phyloP scores from a whole-genome alignment of 2,329 filamentous ascomycete species.

The Fusarium domesticum region DNA sequence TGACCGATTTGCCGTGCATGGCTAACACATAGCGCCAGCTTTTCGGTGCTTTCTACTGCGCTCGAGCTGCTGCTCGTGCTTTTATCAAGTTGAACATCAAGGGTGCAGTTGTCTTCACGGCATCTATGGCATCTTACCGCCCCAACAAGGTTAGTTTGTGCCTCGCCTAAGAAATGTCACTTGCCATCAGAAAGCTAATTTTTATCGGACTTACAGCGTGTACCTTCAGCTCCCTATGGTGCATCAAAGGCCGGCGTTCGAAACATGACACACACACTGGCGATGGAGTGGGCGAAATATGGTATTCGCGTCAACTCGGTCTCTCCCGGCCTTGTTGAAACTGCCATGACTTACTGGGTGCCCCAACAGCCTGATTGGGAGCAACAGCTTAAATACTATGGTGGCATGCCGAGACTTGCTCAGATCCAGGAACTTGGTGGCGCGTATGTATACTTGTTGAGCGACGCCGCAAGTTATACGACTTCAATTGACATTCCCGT shows the following conservation, averaged over 20 bases:
- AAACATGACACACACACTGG: constrained; percentile 40
- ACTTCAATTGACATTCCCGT: constrained; percentile 48
- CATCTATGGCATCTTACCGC: constrained; percentile 47
- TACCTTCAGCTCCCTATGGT: constrained; percentile 42
- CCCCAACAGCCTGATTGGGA: constrained; percentile 53
- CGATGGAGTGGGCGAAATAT: constrained; percentile 49
- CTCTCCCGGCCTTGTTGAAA: constrained; percentile 43
- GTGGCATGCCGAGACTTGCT: constrained; percentile 54
- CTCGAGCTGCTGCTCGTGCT: constrained; percentile 43
- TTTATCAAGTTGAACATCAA: constrained; percentile 36
- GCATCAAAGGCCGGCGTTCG: constrained; percentile 44
- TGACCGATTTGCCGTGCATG: no score
- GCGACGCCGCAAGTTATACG: constrained; percentile 50
- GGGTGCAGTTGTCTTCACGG: constrained; percentile 44
- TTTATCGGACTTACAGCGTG: constrained; percentile 32
- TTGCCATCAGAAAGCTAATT: no score
- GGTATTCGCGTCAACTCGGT: constrained; percentile 47
- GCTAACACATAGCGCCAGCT: no score
- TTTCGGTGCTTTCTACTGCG: constrained; percentile 46
- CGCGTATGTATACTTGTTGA: constrained; percentile 56
- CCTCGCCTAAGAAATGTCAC: not conserved
- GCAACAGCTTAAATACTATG: constrained; percentile 56
- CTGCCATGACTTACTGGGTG: constrained; percentile 50
- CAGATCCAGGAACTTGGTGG: constrained; percentile 53
- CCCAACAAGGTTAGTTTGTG: constrained; percentile 33